Evolutionary conservation across 495 filamentous ascomycete genomes (phyloP).

Genomic region (Penicillium paradoxum): DNA sequence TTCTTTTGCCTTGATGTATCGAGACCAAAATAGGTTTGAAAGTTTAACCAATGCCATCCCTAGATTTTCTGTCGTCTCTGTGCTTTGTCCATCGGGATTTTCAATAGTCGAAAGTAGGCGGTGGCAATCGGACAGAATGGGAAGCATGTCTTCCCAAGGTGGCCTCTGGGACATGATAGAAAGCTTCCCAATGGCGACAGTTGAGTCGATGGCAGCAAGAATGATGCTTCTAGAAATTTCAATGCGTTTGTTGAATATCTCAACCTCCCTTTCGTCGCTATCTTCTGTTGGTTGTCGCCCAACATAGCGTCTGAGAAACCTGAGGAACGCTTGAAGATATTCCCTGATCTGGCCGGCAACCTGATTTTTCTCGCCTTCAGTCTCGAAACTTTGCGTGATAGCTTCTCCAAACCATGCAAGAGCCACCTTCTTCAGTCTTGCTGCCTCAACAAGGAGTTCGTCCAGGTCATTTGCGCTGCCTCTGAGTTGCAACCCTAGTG

Average conservation of each 20-base stretch:
- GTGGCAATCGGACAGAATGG: conserved; percentile 35
- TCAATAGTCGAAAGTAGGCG: conserved; percentile 39
- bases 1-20: conserved; percentile 50
- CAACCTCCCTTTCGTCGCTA: conserved; percentile 26
- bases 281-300: conserved; percentile 30
- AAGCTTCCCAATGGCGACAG: conserved; percentile 37
- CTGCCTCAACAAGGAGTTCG: conserved; percentile 62
- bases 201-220: conserved; percentile 39
- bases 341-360: conserved; percentile 26
- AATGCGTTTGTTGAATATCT: conserved; percentile 30
- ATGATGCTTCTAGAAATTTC: conserved; percentile 33
- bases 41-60: conserved; percentile 46
- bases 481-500: conserved; percentile 55
- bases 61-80: conserved; percentile 21
- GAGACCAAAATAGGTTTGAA: conserved; percentile 75
- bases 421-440: conserved; percentile 55
- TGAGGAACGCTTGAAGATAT: conserved; percentile 38
- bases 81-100: conserved; percentile 16
- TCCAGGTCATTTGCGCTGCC: conserved; percentile 64
- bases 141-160: conserved; percentile 38
- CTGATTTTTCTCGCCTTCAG: conserved; percentile 17
- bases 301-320: conserved; percentile 45
- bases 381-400: conserved; percentile 24
- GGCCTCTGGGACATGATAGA: conserved; percentile 37
- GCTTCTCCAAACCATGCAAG: conserved; percentile 48